Evolutionary conservation across 2,329 filamentous ascomycete species (phyloP), one percentile per base, ranked within the genome.

Genomic region (Zarea fungicola): DNA sequence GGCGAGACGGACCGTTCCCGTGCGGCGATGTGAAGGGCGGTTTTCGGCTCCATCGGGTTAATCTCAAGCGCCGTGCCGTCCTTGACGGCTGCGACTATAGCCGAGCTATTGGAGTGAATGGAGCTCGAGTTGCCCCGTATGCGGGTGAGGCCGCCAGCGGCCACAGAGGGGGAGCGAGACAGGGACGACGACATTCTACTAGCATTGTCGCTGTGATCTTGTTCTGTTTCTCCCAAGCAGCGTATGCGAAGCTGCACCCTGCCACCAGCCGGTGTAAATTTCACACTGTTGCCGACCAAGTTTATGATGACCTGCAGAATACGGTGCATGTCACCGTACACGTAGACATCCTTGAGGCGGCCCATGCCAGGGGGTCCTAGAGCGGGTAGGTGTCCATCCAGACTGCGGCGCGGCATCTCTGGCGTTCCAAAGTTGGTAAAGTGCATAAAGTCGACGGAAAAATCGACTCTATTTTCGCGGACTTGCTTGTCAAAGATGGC

Each of bases 291-390:
- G 65, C 87, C 91, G 39, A 95, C 89, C 26, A 96, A 73, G 62
- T 95, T 95, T 71, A 95, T 96, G 41, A 96, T 80, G 16, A 96
- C 87, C 63, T 96, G 91, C 25, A 95, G 70, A 32, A 96, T 93
- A 36, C 91, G 78, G 60, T 96, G 90, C 56, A 92, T 86, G 59
- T 96, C 91, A 16, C 91, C 91, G 82, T 88, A 95, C 1, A 96
- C 71, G 43, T 87, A 84, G 83, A 93, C 90, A 55, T 95, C 88
- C 62, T 87, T 88, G 21, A 95, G 65, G 16, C 84, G 75, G 6
- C 85, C 86, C 6, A 80, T 74, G 3, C 41, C 54, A 42, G 37
- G 35, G 16, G 44, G 44, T 3, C 42, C 41, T 16, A 45, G 21
- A 23, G 28, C 45, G 25, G 41, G 35, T 7, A 43, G 23, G 18